Percentiles rank a stretch among this genome's conserved stretches.
phyloP scores from a whole-genome alignment of 345 rosid genomes.

The Kernera saxatilis region DNA sequence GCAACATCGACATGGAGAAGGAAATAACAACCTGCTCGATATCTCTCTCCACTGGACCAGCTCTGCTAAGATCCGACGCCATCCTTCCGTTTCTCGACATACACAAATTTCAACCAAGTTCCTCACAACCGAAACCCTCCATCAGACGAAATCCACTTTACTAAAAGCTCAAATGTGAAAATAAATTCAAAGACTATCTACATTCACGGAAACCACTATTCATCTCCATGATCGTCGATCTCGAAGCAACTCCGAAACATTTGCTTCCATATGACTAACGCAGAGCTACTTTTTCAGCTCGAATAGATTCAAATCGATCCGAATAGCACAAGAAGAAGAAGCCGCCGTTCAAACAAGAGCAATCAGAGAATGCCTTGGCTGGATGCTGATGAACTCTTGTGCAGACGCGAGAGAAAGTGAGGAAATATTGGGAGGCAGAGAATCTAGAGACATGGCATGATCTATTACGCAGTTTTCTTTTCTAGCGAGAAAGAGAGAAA shows the following conservation, averaged over 20 bases:
- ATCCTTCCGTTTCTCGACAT: slow-evolving; percentile 67
- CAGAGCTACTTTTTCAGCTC: neutral
- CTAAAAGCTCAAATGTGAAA: neutral
- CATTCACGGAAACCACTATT: slow-evolving; percentile 14
- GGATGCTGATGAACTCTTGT: neutral
- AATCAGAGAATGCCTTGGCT: slow-evolving; percentile 3
- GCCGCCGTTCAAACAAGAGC: neutral
- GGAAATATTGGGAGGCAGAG: slow-evolving; percentile 23
- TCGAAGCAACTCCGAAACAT: slow-evolving; percentile 6
- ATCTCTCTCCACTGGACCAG: slow-evolving; percentile 82
- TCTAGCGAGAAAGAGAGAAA: slow-evolving; percentile 26
- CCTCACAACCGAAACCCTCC: slow-evolving; percentile 38
- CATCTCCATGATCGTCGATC: slow-evolving; percentile 24
- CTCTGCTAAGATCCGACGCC: slow-evolving; percentile 92
- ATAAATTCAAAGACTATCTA: neutral
- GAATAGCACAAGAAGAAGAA: neutral
- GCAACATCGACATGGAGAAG: neutral
- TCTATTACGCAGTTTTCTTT: slow-evolving; percentile 37
- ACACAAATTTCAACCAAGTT: slow-evolving; percentile 25
- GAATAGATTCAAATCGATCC: slow-evolving; percentile 20
- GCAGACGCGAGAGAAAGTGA: slow-evolving; percentile 26
- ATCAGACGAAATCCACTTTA: slow-evolving; percentile 33
- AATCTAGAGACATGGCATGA: slow-evolving; percentile 32
- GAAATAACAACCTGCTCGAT: slow-evolving; percentile 69
- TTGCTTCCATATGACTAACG: slow-evolving; percentile 11